Evolutionary conservation across 2,329 filamentous ascomycete species (phyloP), one percentile per base, ranked within the genome.

Genomic region (Sclerotinia nivalis): DNA sequence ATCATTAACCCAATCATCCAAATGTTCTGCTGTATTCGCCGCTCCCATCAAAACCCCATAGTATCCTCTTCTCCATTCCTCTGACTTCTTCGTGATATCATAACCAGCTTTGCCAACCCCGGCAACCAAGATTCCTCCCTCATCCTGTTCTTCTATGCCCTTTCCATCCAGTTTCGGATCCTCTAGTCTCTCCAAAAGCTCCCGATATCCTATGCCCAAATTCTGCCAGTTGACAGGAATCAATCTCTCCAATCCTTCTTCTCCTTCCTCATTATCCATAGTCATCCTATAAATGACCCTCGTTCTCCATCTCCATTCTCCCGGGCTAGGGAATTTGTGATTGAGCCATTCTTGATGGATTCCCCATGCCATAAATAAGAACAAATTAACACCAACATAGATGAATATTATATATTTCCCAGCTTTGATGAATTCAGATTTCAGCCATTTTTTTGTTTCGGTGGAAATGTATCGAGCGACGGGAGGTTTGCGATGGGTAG

Each of bases 21-120:
- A 82, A 74, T 94, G 88, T 80, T 97, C 94, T 6, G 93, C 89
- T 0, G 90, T 88, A 73, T 88, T 87, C 0, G 91, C 94, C 71
- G 88, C 88, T 15, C 90, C 85, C 88, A 97, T 92, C 60, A 97
- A 81, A 4, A 89, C 86, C 76, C 96, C 89, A 76, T 91, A 93
- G 80, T 98, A 98, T 0, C 93, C 93, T 69, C 92, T 85, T 75
- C 91, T 85, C 95, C 94, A 98, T 64, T 90, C 84, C 80, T 96
- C 93, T 72, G 89, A 90, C 82, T 93, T 97, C 10, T 71, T 73
- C 2, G 74, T 72, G n/a, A 78, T 75, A 73, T 80, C 77, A 62
- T 70, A 78, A 5, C 77, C 78, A 3, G 84, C 82, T 69, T 80
- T 83, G 0, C 86, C 87, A 40, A 88, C 75, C 0, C 84, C 86